These are phyloP conservation scores for Primulina tabacum DNA, from an alignment of 257 asterid genomes.

Conservation along the genomic window DNA sequence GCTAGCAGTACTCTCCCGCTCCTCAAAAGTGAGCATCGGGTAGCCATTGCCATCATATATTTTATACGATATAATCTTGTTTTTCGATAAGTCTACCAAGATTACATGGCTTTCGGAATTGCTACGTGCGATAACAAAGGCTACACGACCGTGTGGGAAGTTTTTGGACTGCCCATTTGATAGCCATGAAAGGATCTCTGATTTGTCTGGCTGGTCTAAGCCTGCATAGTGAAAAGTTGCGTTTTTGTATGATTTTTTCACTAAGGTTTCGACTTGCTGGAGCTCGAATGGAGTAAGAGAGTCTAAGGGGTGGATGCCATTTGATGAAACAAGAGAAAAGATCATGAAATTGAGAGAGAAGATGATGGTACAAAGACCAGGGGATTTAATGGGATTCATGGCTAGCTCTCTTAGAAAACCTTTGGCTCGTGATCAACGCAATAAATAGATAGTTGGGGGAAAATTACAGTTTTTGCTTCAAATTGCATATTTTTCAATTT, in stretches of 20 bases:
- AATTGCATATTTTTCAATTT: too few species aligned
- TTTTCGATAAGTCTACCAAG: slow-evolving; percentile 26
- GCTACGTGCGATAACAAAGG: slow-evolving; percentile 25
- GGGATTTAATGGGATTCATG: neutral
- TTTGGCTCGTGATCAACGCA: too few species aligned
- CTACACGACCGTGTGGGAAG: slow-evolving; percentile 23
- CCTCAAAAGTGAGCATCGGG: slow-evolving; percentile 26
- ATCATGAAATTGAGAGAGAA: neutral
- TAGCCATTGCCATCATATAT: slow-evolving; percentile 35
- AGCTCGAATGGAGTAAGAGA: slow-evolving; percentile 2
- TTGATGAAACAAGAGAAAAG: neutral
- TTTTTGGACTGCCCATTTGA: neutral
- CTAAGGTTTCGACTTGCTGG: neutral
- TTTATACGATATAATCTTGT: slow-evolving; percentile 23
- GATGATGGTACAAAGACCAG: too few species aligned
- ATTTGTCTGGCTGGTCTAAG: slow-evolving; percentile 12
- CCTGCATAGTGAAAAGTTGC: slow-evolving; percentile 11
- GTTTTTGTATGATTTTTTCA: neutral
- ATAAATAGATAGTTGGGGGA: too few species aligned
- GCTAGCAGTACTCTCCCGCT: slow-evolving; percentile 22
- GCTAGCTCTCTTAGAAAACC: neutral
- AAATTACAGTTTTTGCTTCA: too few species aligned
- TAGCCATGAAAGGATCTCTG: slow-evolving; percentile 4
- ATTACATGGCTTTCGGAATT: slow-evolving; percentile 26
- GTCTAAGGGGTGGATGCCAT: slow-evolving; percentile 1